Conservation (phyloP, 129 eudicot genomes). For the Glebionis coronaria region DNA sequence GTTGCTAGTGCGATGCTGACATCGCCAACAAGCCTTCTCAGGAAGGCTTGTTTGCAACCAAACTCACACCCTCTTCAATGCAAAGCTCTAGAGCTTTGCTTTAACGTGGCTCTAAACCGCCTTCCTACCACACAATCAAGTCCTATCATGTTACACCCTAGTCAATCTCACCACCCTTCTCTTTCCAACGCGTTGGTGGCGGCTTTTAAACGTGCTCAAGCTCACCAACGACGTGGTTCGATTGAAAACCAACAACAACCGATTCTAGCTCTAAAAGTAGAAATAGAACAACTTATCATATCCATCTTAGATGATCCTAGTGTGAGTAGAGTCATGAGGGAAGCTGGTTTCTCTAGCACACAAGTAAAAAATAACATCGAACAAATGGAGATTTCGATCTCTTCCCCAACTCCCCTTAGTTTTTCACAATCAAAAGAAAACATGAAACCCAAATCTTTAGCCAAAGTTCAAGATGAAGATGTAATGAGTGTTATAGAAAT, state of each 20-base stretch:
- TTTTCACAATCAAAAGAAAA: conserved; percentile 40
- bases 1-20: conserved; percentile 81
- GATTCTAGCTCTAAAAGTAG: conserved; percentile 73
- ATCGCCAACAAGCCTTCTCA: conserved; percentile 53
- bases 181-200: conserved; percentile 89
- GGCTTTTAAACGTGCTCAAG: conserved; percentile 88
- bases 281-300: conserved; percentile 70
- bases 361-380: conserved; percentile 76
- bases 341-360: conserved; percentile 86
- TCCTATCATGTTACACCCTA: conserved; percentile 51
- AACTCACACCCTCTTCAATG: conserved; percentile 82
- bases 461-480: conserved; percentile 45
- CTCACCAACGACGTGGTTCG: conserved; percentile 89
- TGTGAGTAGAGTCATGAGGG: conserved; percentile 95
- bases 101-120: conserved; percentile 83
- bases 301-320: conserved; percentile 94
- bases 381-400: conserved; percentile 43
- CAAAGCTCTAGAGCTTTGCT: conserved; percentile 92
- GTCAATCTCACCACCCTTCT: conserved; percentile 62
- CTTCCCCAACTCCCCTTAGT: conserved; percentile 43
- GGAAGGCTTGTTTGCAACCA: conserved; percentile 68
- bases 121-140: conserved; percentile 62
- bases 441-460: conserved; percentile 39
- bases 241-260: conserved; percentile 84
- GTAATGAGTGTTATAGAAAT: conserved; percentile 55